Conservation (phyloP, 2,329 filamentous ascomycete genomes). For the Tolypocladium capitatum region DNA sequence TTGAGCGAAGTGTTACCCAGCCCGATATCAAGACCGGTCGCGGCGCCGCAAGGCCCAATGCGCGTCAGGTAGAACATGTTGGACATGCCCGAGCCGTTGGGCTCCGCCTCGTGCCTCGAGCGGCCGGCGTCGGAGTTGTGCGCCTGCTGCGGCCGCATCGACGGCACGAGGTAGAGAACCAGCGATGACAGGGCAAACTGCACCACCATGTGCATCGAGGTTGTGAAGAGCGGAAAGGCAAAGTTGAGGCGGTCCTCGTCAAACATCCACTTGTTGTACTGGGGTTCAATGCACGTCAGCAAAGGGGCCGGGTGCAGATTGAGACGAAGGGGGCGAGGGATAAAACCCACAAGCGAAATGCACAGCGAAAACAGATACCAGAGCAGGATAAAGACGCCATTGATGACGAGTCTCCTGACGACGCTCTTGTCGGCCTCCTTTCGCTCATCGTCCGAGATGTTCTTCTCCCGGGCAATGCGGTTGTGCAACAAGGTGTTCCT, state of each 20-base stretch:
- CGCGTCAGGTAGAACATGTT: slow-evolving; percentile 84
- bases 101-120: slow-evolving; percentile 38
- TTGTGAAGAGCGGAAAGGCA: slow-evolving; percentile 88
- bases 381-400: slow-evolving; percentile 66
- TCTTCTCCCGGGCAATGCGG: slow-evolving; percentile 47
- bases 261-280: slow-evolving; percentile 99
- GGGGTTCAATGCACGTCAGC: slow-evolving; percentile 8
- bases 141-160: slow-evolving; percentile 53
- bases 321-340: not conserved
- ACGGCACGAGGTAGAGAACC: slow-evolving; percentile 72
- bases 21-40: slow-evolving; percentile 91
- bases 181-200: slow-evolving; percentile 71
- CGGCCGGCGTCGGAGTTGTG: slow-evolving; percentile 35
- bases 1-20: slow-evolving; percentile 91
- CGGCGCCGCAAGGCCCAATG: slow-evolving; percentile 80
- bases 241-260: slow-evolving; percentile 75
- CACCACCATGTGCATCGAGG: slow-evolving; percentile 87
- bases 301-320: not conserved
- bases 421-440: slow-evolving; percentile 65
- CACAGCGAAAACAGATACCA: slow-evolving; percentile 91
- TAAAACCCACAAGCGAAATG: slow-evolving; percentile 67
- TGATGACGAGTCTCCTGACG: slow-evolving; percentile 54
- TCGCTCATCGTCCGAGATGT: slow-evolving; percentile 56
- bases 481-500: slow-evolving; percentile 58
- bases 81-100: slow-evolving; percentile 58